Evolutionary conservation across 2,329 filamentous ascomycete species (phyloP), one percentile per base, ranked within the genome.

Genomic region (Alternaria arbusti): DNA sequence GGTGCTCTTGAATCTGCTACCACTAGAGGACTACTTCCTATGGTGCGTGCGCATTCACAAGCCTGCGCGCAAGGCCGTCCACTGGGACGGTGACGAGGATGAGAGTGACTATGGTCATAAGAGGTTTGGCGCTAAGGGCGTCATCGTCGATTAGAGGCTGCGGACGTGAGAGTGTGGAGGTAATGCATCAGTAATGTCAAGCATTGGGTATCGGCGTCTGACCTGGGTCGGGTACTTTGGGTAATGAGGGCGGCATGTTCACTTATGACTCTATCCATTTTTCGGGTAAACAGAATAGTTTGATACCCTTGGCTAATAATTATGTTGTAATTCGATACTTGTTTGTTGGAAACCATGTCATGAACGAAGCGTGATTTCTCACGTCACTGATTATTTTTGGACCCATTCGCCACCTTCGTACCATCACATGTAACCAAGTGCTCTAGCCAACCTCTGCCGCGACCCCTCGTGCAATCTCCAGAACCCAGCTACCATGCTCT

Each of bases 1-100:
- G 0, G 72, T 86, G 3, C 75, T 92, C 59, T 79, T 91, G 57
- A 92, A 92, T 74, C 76, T 92, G 58, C 79, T 90, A 30, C 84
- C 87, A 2, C 28, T 91, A 15, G 90, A 92, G 75, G 90, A 92
- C 70, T 91, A 89, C 73, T 90, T 91, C 74, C 79, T 91, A 36
- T 88, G 85, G 82, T 70, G 84, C 13, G 73, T 91, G 44, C 83
- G 88, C 57, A 88, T 91, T 30, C 87, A 91, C 74, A 92, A 91
- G 81, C 89, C 89, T 3, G 76, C 76, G 65, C 59, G 74, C 8
- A 59, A 66, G 23, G 55, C 59, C 1, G 62, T 68, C 5, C 50
- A 65, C 7, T 68, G 66, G 44, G 74, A 72, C 1, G 69, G 58
- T 2, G 69, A 71, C 7, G 71, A 74, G 2, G 69, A 70, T n/a